phyloP scores from a whole-genome alignment of 2,329 filamentous ascomycete genomes.

The Macrophomina tecta region DNA sequence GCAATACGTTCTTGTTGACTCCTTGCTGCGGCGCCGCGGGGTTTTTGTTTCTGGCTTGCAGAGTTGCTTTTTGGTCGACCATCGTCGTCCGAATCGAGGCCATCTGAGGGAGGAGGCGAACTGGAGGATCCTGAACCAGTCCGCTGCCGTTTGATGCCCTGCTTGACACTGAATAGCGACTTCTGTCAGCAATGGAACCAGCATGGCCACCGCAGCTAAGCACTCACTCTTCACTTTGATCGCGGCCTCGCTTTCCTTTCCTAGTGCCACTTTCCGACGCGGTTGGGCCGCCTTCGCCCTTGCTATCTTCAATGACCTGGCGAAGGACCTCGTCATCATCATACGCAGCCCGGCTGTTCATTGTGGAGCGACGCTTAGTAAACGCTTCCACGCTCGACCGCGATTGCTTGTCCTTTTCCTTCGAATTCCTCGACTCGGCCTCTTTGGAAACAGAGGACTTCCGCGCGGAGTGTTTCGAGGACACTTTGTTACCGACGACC shows the following conservation, averaged over 20 bases:
- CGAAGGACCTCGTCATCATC: slow-evolving; percentile 91
- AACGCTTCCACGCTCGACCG: slow-evolving; percentile 62
- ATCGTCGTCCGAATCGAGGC: slow-evolving; percentile 77
- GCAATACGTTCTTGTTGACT: slow-evolving; percentile 69
- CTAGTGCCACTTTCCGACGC: slow-evolving; percentile 63
- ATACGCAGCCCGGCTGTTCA: slow-evolving; percentile 96
- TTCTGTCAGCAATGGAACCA: background rate
- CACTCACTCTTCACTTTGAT: slow-evolving; percentile 92
- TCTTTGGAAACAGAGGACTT: slow-evolving; percentile 72
- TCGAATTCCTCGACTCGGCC: slow-evolving; percentile 58
- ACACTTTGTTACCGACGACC: slow-evolving; percentile 58
- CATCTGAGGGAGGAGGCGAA: slow-evolving; percentile 33
- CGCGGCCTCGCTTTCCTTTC: slow-evolving; percentile 81
- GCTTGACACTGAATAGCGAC: slow-evolving; percentile 64
- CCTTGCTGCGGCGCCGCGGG: slow-evolving; percentile 52
- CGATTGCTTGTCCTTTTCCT: slow-evolving; percentile 61
- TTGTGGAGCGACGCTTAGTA: slow-evolving; percentile 88
- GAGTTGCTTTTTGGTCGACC: slow-evolving; percentile 49
- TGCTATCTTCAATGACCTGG: slow-evolving; percentile 93
- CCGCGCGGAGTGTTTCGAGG: slow-evolving; percentile 59
- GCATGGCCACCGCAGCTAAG: background rate
- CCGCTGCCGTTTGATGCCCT: slow-evolving; percentile 78
- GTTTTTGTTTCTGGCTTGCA: slow-evolving; percentile 49
- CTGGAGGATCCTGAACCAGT: slow-evolving; percentile 60
- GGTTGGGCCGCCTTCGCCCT: slow-evolving; percentile 70